Conservation (phyloP, 169 alveolate species). For the Plasmodium coatneyi region DNA sequence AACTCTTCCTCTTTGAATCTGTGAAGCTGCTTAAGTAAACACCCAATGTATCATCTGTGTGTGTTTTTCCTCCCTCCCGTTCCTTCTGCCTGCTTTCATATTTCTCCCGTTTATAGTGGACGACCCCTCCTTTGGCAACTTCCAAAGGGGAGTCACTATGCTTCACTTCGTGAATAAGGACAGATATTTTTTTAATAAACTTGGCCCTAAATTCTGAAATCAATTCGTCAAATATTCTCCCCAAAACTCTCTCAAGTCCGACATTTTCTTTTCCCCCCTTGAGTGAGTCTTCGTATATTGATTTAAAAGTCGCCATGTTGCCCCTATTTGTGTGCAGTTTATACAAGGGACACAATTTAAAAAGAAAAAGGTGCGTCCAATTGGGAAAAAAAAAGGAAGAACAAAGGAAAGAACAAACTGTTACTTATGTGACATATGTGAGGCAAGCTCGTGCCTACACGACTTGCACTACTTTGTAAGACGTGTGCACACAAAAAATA, state of each 20-base stretch:
- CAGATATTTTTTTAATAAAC: conserved; percentile 28
- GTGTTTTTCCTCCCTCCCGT: not conserved
- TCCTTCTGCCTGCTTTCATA: not conserved
- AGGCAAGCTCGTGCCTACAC: not conserved
- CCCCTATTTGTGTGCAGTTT: not conserved
- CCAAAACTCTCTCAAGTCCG: conserved; percentile 19
- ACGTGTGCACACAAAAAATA: not conserved
- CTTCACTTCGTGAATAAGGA: conserved; percentile 23
- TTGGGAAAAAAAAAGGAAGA: not conserved
- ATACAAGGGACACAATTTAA: not conserved
- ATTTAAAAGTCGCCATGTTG: conserved; percentile 27
- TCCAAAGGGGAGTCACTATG: conserved; percentile 1
- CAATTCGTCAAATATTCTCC: conserved; percentile 51
- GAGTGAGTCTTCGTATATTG: not conserved
- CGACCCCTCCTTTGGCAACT: not conserved
- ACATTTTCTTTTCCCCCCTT: not conserved
- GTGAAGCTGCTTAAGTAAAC: conserved; percentile 14
- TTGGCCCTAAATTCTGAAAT: conserved; percentile 41
- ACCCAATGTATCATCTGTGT: conserved; percentile 17
- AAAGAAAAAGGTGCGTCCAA: not conserved
- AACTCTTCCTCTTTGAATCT: conserved; percentile 27
- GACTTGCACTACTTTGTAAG: not conserved
- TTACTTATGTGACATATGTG: not conserved
- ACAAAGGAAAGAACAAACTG: not conserved
- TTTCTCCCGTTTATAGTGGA: not conserved